Base-by-base conservation (phyloP, 345 rosid species). In the Salix purpurea region DNA sequence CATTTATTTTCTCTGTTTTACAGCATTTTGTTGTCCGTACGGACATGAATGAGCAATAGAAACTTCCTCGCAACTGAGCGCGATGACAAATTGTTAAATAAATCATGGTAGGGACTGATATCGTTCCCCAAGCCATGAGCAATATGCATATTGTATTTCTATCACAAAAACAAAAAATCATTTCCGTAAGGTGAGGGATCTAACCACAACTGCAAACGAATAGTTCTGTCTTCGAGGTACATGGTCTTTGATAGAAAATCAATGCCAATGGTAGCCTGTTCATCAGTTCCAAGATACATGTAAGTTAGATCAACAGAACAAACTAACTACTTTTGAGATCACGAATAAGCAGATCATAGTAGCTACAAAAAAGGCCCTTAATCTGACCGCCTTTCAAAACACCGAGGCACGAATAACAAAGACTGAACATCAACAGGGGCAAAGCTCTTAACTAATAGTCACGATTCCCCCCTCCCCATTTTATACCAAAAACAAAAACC, bases 201-300 rank as follows among this genome's bases (percentile, higher is more conserved):
- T 76, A 23, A 76, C 79, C 79, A 76, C 21, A 76, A 72, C 67
- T 76, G 79, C 79, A 76, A 69, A 60, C 79, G 65, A 69, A 76
- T 73, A 69, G 79, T 76, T 76, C 79, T 67, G 70, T 76, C 79
- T 76, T 76, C 74, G 30, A 76, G 79, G 39, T 76, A 76, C 79
- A 76, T 76, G 26, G 79, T 76, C 54, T 76, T 76, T 30, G 79
- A 76, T 28, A 76, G 79, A 76, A 76, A 76, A 69, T 76, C 79
- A 24, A 76, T 76, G 65, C 79, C 79, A 40, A 76, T 76, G 9
- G 79, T 76, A 42, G 79, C 79, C 74, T 76, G 79, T 39, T 39
- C 50, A 74, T 74, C 70, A 65, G 67, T 30, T 32, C 50, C 61
- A 60, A 39, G 40, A 7, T 23, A n/a, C 6, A 67, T 52, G 18